Percentiles rank a stretch among this genome's conserved stretches.
Evolutionary conservation across 108 stramenopile genomes (phyloP).

Genomic region (Craspedostauros australis): DNA sequence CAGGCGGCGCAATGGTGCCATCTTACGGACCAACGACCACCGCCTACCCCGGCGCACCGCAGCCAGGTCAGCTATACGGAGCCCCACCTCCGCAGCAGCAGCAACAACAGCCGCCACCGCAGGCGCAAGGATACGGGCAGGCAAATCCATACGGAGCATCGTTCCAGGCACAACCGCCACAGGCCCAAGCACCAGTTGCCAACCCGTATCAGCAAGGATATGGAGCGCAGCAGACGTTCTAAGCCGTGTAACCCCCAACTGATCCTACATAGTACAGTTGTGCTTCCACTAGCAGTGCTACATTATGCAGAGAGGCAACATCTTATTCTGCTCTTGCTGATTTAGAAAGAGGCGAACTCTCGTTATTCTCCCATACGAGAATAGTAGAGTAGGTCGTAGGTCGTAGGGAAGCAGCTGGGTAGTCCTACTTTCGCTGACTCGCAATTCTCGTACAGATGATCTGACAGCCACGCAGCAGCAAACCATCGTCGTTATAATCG

Average conservation of each 20-base stretch:
- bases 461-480: too few relatives aligned
- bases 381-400: too few relatives aligned
- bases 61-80: slow-evolving; percentile 8
- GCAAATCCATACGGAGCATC: not conserved
- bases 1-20: slow-evolving; percentile 9
- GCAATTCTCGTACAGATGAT: too few relatives aligned
- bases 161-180: slow-evolving; percentile 10
- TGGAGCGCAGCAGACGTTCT: slow-evolving; percentile 2
- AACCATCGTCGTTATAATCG: not conserved
- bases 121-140: slow-evolving; percentile 3
- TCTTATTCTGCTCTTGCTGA: not conserved
- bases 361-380: not conserved
- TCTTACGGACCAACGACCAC: slow-evolving; percentile 7
- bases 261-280: not conserved
- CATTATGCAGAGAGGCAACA: slow-evolving; percentile 2
- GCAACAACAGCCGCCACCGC: slow-evolving; percentile 7
- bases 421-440: too few relatives aligned
- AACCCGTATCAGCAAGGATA: not conserved
- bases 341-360: not conserved
- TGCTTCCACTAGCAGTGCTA: not conserved
- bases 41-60: slow-evolving; percentile 12
- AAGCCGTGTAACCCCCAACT: not conserved
- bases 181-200: slow-evolving; percentile 4
- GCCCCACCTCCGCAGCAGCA: slow-evolving; percentile 9
- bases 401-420: too few relatives aligned